A percentile compares a stretch with the other conserved stretches of the same genome.
These are phyloP conservation scores for Parastagonospora nodorum DNA, from an alignment of 2,329 filamentous ascomycete genomes.

Conservation along the genomic window DNA sequence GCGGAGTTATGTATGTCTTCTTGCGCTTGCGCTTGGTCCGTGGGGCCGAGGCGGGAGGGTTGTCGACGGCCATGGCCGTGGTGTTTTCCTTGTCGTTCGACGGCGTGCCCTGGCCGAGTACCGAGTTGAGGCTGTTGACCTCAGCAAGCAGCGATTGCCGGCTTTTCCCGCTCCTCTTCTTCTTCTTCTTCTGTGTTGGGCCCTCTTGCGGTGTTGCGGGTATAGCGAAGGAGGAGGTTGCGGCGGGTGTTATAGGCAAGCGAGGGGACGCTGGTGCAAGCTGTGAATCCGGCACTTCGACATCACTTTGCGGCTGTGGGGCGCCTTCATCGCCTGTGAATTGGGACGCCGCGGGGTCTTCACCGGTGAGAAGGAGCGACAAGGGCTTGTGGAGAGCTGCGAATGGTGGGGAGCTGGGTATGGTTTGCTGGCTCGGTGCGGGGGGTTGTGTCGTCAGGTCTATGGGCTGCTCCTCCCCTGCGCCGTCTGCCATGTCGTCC, in stretches of 20 bases:
- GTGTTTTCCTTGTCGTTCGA: neutral
- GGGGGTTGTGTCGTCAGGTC: neutral
- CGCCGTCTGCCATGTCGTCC: neutral
- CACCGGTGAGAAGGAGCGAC: no score
- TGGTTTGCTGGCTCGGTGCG: neutral
- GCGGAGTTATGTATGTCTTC: neutral
- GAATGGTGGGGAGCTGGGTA: neutral
- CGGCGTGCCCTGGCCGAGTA: neutral
- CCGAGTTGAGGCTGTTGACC: no score
- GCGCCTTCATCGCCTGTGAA: neutral
- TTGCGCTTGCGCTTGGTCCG: neutral
- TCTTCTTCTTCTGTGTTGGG: neutral
- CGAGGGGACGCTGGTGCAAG: neutral
- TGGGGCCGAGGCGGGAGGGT: neutral
- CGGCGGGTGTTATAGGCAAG: constrained; percentile 5
- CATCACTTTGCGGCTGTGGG: neutral
- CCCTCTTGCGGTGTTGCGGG: constrained; percentile 4
- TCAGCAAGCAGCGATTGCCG: no score
- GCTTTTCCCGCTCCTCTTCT: constrained; percentile 2
- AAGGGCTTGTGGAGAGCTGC: neutral
- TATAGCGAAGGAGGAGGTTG: constrained; percentile 8
- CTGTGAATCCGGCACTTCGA: constrained; percentile 22
- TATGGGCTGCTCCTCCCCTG: no score
- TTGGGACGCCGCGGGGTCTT: neutral
- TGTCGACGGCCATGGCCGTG: neutral